Conservation (phyloP, 2,329 filamentous ascomycete species). For the Tolypocladium endophyticum region DNA sequence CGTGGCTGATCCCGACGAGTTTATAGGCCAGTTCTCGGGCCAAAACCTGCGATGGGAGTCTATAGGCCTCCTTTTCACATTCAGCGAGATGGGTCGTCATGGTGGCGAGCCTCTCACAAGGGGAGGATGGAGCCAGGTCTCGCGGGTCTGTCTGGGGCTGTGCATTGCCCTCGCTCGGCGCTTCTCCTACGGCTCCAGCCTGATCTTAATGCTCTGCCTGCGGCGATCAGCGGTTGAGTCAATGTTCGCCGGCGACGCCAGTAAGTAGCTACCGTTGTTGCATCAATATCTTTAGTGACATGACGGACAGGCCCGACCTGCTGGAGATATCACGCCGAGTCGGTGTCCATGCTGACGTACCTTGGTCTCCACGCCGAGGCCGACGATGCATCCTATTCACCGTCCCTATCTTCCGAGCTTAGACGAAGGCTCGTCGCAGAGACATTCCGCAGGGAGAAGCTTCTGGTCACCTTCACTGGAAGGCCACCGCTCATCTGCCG, state of each 20-base stretch:
- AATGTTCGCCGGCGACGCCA: conserved; percentile 21
- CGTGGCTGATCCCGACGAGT: conserved; percentile 21
- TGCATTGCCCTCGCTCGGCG: conserved; percentile 16
- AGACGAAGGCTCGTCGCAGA: conserved; percentile 14
- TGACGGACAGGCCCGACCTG: conserved; percentile 1
- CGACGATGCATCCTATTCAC: conserved; percentile 7
- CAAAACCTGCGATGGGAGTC: conserved; percentile 31
- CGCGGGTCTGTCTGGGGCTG: conserved; percentile 6
- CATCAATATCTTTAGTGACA: background rate
- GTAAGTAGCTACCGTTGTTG: conserved; percentile 17
- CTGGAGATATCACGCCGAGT: conserved; percentile 17
- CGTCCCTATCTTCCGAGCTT: conserved; percentile 17
- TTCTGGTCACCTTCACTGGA: conserved; percentile 26
- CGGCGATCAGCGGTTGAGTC: conserved; percentile 19
- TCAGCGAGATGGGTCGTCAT: background rate
- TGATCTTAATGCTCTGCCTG: conserved; percentile 18
- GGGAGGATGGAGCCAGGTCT: background rate
- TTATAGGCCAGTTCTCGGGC: conserved; percentile 28
- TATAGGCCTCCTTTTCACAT: conserved; percentile 23
- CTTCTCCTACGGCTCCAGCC: conserved; percentile 14
- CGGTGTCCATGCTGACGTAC: conserved; percentile 15
- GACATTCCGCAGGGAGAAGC: conserved; percentile 21
- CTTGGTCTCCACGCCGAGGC: conserved; percentile 13
- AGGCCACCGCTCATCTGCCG: conserved; percentile 25
- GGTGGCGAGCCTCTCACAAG: too few relatives aligned